Evolutionary conservation across 768 basidiomycete genomes (phyloP).

Genomic region (Gyrodon lividus): DNA sequence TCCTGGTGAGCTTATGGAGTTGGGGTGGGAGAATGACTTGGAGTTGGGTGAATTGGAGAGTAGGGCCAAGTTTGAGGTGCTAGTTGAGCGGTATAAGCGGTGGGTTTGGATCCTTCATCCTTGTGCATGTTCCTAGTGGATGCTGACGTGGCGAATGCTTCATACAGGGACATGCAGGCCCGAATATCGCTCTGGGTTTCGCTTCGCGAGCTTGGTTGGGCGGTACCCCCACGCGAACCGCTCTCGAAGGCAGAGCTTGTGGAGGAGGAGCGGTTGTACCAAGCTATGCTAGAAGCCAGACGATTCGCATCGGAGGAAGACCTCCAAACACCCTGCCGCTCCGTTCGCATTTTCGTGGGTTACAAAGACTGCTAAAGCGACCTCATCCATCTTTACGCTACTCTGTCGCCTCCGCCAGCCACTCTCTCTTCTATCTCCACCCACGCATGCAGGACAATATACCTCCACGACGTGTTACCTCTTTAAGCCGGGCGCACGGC

Average conservation of each 20-base stretch:
- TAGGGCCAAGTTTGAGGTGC: constrained; percentile 56
- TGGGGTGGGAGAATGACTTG: constrained; percentile 73
- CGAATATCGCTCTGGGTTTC: constrained; percentile 67
- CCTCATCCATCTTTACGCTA: not conserved
- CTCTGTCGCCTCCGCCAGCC: not conserved
- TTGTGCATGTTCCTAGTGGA: not conserved
- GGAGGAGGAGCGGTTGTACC: constrained; percentile 62
- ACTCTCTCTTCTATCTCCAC: constrained; percentile 2
- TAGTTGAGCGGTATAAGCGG: constrained; percentile 58
- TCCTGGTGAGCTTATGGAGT: constrained; percentile 48
- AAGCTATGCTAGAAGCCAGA: constrained; percentile 59
- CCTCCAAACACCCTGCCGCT: constrained; percentile 51
- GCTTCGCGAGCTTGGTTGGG: constrained; percentile 56
- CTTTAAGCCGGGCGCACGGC: not conserved
- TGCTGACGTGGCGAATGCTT: not conserved
- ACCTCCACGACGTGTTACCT: constrained; percentile 28
- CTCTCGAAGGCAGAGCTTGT: constrained; percentile 68
- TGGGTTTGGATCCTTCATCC: constrained; percentile 28
- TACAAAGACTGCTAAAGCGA: constrained; percentile 41
- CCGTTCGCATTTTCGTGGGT: constrained; percentile 60
- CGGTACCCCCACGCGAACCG: constrained; percentile 57
- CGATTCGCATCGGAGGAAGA: constrained; percentile 53
- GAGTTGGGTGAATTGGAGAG: constrained; percentile 57
- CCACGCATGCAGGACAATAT: constrained; percentile 17
- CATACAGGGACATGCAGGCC: constrained; percentile 59